Evolutionary conservation across 495 filamentous ascomycete species (phyloP), one percentile per base, ranked within the genome.

Genomic region (Podospora anserina): DNA sequence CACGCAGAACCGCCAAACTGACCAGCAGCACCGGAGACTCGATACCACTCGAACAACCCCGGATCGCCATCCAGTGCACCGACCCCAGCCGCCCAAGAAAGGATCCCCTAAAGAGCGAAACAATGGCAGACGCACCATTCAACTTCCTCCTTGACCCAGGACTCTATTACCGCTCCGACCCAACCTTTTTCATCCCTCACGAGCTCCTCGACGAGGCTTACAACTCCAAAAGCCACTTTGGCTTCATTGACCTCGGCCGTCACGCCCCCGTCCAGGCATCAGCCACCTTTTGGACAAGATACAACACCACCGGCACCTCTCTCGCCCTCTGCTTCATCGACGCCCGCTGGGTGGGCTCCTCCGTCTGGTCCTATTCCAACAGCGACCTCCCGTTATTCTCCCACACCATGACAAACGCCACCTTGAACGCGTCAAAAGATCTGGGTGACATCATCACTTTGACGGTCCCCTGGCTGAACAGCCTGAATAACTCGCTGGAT

Each of bases 311-410:
- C 34, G 30, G 49, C 11, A 39, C 6, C 34, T 39, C 34, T 3
- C 26, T 28, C 7, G 26, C 7, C 27, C 7, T 65, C 3, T 65
- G 63, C n/a, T 53, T 65, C 3, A 27, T 65, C 23, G 63, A 65
- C 63, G 63, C 63, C 6, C 34, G 63, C 34, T 65, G 63, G 63
- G 39, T 65, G 19, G 39, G 54, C 3, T 65, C 63, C 39, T 32
- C 49, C 15, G 18, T 54, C 63, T 65, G 63, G 63, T 18, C 34
- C 4, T n/a, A n/a, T 4, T 18, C 18, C 63, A 65, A 53, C 49
- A 54, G 55, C 34, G 63, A 65, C 15, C 16, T 16, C 23, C 18
- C 63, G 16, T n/a, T 20, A 19, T 64, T 44, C 61, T 55, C 23
- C 9, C 57, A 65, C 28, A 53, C 63, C 20, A 65, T 65, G 19